These are phyloP conservation scores for Sporothrix inflata DNA, from an alignment of 2,329 filamentous ascomycete genomes.

Conservation along the genomic window DNA sequence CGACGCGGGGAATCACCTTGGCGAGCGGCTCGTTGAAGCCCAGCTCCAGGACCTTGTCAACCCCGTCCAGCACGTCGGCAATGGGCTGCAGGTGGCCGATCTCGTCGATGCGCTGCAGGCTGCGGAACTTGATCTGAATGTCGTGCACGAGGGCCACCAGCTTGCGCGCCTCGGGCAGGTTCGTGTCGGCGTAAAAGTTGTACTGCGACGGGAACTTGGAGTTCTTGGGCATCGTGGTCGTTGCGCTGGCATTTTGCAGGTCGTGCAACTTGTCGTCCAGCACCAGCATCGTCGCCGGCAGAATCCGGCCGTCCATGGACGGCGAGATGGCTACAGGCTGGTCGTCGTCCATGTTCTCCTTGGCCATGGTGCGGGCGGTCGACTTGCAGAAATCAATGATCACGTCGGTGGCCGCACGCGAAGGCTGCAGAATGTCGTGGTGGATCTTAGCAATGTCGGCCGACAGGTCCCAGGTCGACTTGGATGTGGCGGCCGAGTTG, in stretches of 20 bases:
- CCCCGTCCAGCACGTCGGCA: constrained; percentile 74
- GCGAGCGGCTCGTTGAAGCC: constrained; percentile 81
- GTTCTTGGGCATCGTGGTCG: constrained; percentile 38
- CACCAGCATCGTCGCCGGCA: constrained; percentile 68
- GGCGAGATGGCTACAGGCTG: constrained; percentile 37
- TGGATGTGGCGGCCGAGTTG: constrained; percentile 9
- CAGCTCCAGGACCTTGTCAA: constrained; percentile 74
- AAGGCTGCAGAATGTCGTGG: constrained; percentile 53
- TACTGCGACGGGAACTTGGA: constrained; percentile 50
- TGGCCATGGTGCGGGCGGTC: constrained; percentile 47
- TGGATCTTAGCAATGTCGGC: constrained; percentile 66
- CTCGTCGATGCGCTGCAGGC: constrained; percentile 68
- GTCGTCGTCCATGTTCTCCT: constrained; percentile 32
- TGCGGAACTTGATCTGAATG: constrained; percentile 71
- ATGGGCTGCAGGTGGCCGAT: constrained; percentile 75
- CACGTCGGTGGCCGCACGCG: constrained; percentile 46
- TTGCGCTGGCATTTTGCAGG: constrained; percentile 25
- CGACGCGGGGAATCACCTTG: constrained; percentile 80
- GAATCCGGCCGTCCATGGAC: constrained; percentile 55
- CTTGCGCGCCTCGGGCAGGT: constrained; percentile 74
- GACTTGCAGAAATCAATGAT: constrained; percentile 51
- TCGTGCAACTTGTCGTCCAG: constrained; percentile 61
- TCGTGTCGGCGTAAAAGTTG: constrained; percentile 88
- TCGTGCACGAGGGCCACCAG: constrained; percentile 71
- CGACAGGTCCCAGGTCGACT: constrained; percentile 56